Percentiles rank a stretch among this genome's conserved stretches.
Conservation (phyloP, 345 rosid species). For the Triadica sebifera region DNA sequence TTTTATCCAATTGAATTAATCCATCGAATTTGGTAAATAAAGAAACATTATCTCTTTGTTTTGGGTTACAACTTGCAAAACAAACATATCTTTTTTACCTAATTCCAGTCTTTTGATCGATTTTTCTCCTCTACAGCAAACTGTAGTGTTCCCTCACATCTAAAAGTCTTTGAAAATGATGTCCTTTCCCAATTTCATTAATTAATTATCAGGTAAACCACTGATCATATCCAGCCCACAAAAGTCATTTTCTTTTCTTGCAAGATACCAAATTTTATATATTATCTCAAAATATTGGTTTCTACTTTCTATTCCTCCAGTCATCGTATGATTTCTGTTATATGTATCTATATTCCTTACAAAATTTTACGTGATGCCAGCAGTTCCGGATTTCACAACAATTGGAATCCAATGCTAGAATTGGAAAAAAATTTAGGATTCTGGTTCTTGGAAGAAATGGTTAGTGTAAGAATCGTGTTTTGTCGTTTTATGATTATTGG, state of each 20-base stretch:
- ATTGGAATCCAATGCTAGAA: conserved; percentile 38
- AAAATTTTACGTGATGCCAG: conserved; percentile 13
- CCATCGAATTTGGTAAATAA: not conserved
- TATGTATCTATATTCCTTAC: no score
- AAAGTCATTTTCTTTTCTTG: conserved; percentile 43
- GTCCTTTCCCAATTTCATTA: no score
- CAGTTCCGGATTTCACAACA: conserved; percentile 32
- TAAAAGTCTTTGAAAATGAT: conserved; percentile 23
- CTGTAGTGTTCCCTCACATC: conserved; percentile 14
- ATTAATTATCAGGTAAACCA: conserved; percentile 10
- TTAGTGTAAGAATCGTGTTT: conserved; percentile 25
- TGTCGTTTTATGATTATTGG: conserved; percentile 38
- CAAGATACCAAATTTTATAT: conserved; percentile 24
- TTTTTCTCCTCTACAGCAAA: conserved; percentile 10
- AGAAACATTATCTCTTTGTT: not conserved
- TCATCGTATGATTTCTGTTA: no score
- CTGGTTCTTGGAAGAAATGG: conserved; percentile 32
- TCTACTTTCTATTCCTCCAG: no score
- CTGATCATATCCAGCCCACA: conserved; percentile 32
- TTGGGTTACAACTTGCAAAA: not conserved
- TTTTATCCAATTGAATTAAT: not conserved
- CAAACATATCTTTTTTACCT: not conserved
- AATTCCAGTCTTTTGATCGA: conserved; percentile 1
- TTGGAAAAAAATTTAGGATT: conserved; percentile 20
- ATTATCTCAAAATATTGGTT: no score